Evolutionary conservation across 768 basidiomycete species (phyloP).

Genomic region (Lactarius quietus): DNA sequence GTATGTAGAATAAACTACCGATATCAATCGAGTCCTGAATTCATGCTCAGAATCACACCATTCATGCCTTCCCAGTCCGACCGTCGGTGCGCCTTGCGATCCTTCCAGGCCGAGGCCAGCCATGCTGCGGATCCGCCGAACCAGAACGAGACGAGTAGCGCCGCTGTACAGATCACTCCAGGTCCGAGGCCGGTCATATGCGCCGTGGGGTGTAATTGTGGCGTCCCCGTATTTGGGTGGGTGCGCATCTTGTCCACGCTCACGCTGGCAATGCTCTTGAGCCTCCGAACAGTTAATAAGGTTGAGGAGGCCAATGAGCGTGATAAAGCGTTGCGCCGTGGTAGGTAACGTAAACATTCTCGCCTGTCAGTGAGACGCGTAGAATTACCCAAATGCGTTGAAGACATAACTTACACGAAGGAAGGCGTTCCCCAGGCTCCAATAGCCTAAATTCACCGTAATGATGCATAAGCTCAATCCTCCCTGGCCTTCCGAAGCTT

Average conservation of each 20-base stretch:
- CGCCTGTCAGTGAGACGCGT: slow-evolving; percentile 10
- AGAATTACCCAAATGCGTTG: slow-evolving; percentile 7
- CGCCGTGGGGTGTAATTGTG: slow-evolving; percentile 18
- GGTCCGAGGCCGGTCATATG: neutral
- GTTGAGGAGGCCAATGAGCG: slow-evolving; percentile 44
- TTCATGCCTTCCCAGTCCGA: neutral
- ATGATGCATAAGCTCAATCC: neutral
- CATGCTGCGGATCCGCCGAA: neutral
- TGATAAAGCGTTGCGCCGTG: slow-evolving; percentile 40
- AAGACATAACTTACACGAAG: slow-evolving; percentile 46
- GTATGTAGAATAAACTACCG: neutral
- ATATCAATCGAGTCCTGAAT: neutral
- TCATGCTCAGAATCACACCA: neutral
- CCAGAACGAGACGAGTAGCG: slow-evolving; percentile 4
- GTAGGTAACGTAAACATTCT: slow-evolving; percentile 56
- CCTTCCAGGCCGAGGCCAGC: neutral
- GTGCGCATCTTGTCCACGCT: slow-evolving; percentile 43
- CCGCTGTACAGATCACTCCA: slow-evolving; percentile 30
- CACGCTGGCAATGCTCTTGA: slow-evolving; percentile 38
- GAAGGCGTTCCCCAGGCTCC: slow-evolving; percentile 58
- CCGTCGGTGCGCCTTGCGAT: neutral
- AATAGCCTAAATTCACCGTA: slow-evolving; percentile 52
- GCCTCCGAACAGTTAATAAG: slow-evolving; percentile 41
- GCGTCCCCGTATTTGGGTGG: slow-evolving; percentile 26
- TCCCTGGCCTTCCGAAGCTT: neutral